Conservation (phyloP, 257 asterid species). For the Henckelia pumila region DNA sequence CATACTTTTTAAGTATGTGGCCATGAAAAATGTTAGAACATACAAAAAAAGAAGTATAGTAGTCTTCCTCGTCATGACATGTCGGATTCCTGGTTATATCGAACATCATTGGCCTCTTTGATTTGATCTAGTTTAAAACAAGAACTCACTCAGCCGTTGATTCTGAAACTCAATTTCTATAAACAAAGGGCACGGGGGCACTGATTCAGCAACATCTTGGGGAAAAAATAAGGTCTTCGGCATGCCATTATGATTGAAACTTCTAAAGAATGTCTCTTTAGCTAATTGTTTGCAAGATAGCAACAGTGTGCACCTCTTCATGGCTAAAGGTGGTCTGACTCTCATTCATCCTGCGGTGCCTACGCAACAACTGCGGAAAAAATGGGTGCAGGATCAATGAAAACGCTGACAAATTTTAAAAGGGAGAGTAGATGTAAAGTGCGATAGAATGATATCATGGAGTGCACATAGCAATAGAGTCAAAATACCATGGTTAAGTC, state of each 20-base stretch:
- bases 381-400: conserved; percentile 17
- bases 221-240: background rate
- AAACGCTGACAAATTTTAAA: conserved; percentile 6
- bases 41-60: background rate
- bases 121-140: conserved; percentile 13
- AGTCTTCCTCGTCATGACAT: conserved; percentile 7
- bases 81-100: conserved; percentile 20
- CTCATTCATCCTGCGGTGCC: conserved; percentile 82
- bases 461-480: background rate
- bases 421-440: background rate
- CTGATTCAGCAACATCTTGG: background rate
- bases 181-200: background rate
- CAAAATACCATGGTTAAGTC: conserved; percentile 9
- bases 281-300: conserved; percentile 22
- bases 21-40: background rate
- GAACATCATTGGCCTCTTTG: conserved; percentile 8
- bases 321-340: conserved; percentile 60
- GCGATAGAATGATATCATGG: conserved; percentile 9
- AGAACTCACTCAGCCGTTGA: background rate
- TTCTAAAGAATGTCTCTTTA: conserved; percentile 2
- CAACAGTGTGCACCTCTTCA: conserved; percentile 62
- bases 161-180: conserved; percentile 15
- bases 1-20: conserved; percentile 2
- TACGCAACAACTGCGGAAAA: conserved; percentile 70
- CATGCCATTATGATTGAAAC: background rate